A percentile compares a stretch with the other conserved stretches of the same genome.
Conservation (phyloP, 345 rosid species). For the Lumnitzera littorea region DNA sequence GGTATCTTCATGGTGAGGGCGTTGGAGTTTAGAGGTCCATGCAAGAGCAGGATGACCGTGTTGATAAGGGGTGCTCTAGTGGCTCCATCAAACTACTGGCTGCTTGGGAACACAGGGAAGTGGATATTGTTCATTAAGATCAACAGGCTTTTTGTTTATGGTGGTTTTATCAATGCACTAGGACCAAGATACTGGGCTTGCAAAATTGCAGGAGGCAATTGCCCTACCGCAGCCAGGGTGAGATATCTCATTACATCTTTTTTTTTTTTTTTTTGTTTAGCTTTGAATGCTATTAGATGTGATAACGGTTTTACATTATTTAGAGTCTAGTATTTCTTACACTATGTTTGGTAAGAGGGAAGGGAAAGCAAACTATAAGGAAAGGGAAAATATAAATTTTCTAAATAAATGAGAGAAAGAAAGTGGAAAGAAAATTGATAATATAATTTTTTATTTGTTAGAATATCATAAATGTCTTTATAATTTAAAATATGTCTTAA, state of each 20-base stretch:
- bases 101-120: slow-evolving; percentile 10
- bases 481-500: no score
- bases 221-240: slow-evolving; percentile 27
- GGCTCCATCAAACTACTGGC: slow-evolving; percentile 22
- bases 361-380: no score
- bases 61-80: slow-evolving; percentile 20
- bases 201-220: slow-evolving; percentile 10
- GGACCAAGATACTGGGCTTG: slow-evolving; percentile 27
- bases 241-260: neutral
- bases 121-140: slow-evolving; percentile 21
- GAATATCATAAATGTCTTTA: no score
- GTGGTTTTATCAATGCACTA: slow-evolving; percentile 23
- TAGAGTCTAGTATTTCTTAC: no score
- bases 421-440: no score
- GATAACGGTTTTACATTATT: no score
- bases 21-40: slow-evolving; percentile 23
- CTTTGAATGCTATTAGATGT: no score
- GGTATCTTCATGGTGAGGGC: slow-evolving; percentile 14
- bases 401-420: no score
- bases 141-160: slow-evolving; percentile 14
- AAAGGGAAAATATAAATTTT: no score
- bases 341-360: no score
- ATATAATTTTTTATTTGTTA: no score
- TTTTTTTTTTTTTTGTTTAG: no score
- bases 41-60: slow-evolving; percentile 18